phyloP scores from a whole-genome alignment of 2,329 filamentous ascomycete genomes.

The Penicillium sp. region DNA sequence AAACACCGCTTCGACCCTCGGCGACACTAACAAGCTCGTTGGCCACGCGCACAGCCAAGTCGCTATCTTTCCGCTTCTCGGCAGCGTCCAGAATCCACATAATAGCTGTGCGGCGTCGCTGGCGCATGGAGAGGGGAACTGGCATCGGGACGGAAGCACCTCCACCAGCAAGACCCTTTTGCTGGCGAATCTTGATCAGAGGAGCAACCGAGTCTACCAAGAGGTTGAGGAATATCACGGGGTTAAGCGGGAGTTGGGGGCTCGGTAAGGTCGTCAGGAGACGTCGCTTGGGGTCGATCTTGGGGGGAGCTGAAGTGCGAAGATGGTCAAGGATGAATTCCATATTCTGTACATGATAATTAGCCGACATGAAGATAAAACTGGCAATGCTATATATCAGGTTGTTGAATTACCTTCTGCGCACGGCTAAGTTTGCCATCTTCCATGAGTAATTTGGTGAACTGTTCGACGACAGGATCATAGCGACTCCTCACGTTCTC shows the following conservation, averaged over 20 bases:
- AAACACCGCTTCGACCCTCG: constrained; percentile 77
- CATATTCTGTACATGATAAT: constrained; percentile 67
- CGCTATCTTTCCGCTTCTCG: constrained; percentile 68
- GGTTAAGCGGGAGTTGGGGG: constrained; percentile 79
- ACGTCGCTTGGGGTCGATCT: constrained; percentile 61
- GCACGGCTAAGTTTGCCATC: constrained; percentile 86
- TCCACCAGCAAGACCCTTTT: constrained; percentile 78
- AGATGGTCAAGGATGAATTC: constrained; percentile 75
- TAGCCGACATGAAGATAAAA: background rate
- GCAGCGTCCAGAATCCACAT: constrained; percentile 87
- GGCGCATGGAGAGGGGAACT: constrained; percentile 67
- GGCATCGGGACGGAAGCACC: constrained; percentile 81
- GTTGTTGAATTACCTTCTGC: constrained; percentile 62
- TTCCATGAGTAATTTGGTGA: constrained; percentile 86
- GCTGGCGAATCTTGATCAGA: constrained; percentile 71
- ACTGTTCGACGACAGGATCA: constrained; percentile 76
- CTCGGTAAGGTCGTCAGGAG: constrained; percentile 68
- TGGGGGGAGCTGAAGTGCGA: constrained; percentile 77
- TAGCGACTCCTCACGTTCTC: constrained; percentile 75
- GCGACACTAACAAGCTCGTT: constrained; percentile 84
- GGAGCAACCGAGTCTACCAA: constrained; percentile 92
- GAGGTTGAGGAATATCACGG: constrained; percentile 80
- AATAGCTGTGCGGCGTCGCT: constrained; percentile 74
- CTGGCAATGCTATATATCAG: background rate
- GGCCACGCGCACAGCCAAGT: constrained; percentile 73